Evolutionary conservation across 495 filamentous ascomycete species (phyloP).

Genomic region (Lichenothelia convexa): DNA sequence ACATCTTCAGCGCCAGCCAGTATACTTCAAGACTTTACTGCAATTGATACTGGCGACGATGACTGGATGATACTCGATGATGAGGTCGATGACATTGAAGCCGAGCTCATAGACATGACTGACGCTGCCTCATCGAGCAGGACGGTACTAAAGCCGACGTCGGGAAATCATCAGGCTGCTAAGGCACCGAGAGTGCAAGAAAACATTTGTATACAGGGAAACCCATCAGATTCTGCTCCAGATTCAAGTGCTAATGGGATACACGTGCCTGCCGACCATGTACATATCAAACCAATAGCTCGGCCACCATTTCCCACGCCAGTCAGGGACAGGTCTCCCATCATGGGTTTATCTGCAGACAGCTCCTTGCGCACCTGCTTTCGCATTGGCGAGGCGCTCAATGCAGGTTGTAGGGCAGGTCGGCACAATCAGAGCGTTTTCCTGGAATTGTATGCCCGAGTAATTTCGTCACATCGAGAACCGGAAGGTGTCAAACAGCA

Average conservation of each 20-base stretch:
- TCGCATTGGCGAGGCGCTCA: slow-evolving; percentile 36
- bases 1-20: not conserved
- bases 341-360: slow-evolving; percentile 31
- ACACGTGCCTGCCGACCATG: not conserved
- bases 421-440: slow-evolving; percentile 26
- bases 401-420: slow-evolving; percentile 22
- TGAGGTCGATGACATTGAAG: slow-evolving; percentile 13
- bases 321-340: slow-evolving; percentile 30
- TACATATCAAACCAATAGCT: slow-evolving; percentile 22
- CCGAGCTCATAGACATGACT: too few relatives aligned
- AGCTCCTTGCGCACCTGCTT: slow-evolving; percentile 39
- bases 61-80: not conserved
- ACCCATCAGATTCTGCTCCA: too few relatives aligned
- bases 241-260: too few relatives aligned
- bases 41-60: too few relatives aligned
- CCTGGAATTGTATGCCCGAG: slow-evolving; percentile 41
- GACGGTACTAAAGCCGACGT: too few relatives aligned
- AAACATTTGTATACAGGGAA: too few relatives aligned
- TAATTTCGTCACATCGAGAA: slow-evolving; percentile 33
- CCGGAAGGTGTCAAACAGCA: slow-evolving; percentile 27
- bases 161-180: too few relatives aligned
- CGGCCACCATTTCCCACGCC: slow-evolving; percentile 30
- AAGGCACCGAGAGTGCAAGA: too few relatives aligned
- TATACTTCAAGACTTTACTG: slow-evolving; percentile 1
- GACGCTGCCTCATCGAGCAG: too few relatives aligned